Base-by-base conservation (phyloP, 352 stramenopile species). In the Lagenidium giganteum region DNA sequence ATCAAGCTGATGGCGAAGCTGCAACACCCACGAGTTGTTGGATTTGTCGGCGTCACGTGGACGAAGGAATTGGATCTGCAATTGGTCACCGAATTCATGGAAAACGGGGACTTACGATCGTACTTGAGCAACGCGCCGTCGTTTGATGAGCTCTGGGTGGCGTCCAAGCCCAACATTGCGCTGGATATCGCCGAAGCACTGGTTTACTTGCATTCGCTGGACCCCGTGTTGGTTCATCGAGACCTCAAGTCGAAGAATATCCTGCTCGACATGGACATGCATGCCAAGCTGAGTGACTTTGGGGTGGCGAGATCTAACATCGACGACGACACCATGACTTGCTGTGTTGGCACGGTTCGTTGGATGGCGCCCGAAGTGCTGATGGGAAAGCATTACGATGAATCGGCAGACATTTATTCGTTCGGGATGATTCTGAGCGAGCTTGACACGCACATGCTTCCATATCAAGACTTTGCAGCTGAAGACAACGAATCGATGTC, bases 341-440 rank as follows among this genome's bases (percentile, higher is more conserved):
- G 33, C n/a, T 31, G 46, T 18, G 49, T 61, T 17, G 52, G 52
- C 11, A 54, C 47, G 14, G 14, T 61, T 21, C 32, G 31, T 3
- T 61, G 47, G 45, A 35, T 61, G 9, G 51, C 51, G 4, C 51
- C 51, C 12, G 51, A 61, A 26, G 30, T 61, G 8, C 30, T 61
- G 0, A 43, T 41, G 18, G 52, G 47, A 9, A 25, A 57, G 14
- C 21, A 16, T 14, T 61, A 61, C 41, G 39, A 53, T 26, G 47
- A 55, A 16, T 47, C 46, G 24, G 47, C 40, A 8, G 52, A 61
- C 30, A 52, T 61, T 24, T 61, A 51, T 31, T 57, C 46, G 16
- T 28, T 61, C 6, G 52, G 52, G 8, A 35, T 57, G 13, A 47
- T 61, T 14, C 23, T 61, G 11, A 51, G 37, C 24, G 52, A 61